Percentiles rank a stretch among this genome's conserved stretches.
These are phyloP conservation scores for Geotrichum cucujoidarum DNA, from an alignment of 1,139 yeast species.

Conservation along the genomic window DNA sequence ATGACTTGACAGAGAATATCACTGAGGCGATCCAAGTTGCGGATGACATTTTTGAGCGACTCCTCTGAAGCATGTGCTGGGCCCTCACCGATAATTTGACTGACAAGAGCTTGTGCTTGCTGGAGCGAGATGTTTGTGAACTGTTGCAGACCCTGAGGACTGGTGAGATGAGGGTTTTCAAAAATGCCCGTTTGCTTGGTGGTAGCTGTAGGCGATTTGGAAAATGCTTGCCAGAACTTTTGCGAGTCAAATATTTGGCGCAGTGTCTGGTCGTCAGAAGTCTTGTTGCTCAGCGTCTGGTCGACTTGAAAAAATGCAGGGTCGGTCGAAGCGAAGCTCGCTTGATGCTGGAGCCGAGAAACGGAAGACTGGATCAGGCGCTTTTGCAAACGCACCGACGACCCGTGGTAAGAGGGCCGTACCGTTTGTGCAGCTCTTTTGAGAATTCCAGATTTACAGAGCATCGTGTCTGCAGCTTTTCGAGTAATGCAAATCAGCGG, in stretches of 20 bases:
- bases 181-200: conserved; percentile 56
- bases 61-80: conserved; percentile 29
- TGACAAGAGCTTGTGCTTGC: conserved; percentile 60
- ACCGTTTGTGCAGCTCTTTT: too few relatives aligned
- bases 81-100: conserved; percentile 45
- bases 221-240: conserved; percentile 15
- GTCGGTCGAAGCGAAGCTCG: neutral
- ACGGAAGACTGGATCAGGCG: neutral
- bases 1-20: conserved; percentile 89
- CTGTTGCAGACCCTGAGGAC: conserved; percentile 64
- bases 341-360: neutral
- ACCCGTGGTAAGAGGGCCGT: too few relatives aligned
- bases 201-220: neutral
- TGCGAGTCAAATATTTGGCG: conserved; percentile 18
- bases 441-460: too few relatives aligned
- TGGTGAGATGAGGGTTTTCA: conserved; percentile 59
- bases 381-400: too few relatives aligned
- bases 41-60: conserved; percentile 46
- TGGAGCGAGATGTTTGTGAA: conserved; percentile 62
- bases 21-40: conserved; percentile 74
- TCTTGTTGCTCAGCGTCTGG: neutral
- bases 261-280: conserved; percentile 14
- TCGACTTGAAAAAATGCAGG: neutral
- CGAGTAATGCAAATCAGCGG: too few relatives aligned
- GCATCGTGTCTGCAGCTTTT: too few relatives aligned